Evolutionary conservation across 169 alveolate genomes (phyloP).

Genomic region (Cystoisospora suis): DNA sequence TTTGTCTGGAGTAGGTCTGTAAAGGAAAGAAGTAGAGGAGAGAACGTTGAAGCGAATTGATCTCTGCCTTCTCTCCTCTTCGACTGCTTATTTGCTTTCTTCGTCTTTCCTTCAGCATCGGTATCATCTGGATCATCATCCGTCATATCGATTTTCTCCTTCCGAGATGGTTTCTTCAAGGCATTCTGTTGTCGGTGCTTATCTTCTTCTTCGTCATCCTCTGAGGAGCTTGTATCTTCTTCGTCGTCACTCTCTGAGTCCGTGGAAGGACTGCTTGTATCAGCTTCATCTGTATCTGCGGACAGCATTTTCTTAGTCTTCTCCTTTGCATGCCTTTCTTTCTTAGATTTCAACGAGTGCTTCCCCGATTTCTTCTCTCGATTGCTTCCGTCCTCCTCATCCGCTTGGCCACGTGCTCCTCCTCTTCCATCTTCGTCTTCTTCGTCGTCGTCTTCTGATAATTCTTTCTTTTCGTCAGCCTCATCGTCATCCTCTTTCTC

Average conservation of each 20-base stretch:
- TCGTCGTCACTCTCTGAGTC: background rate
- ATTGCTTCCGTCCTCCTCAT: background rate
- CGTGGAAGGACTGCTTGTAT: background rate
- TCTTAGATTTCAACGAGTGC: background rate
- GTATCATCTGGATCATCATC: conserved; percentile 49
- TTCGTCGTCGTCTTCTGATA: conserved; percentile 30
- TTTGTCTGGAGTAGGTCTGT: background rate
- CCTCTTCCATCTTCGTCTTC: conserved; percentile 26
- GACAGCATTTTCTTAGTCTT: background rate
- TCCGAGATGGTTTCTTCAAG: conserved; percentile 67
- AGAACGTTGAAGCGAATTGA: background rate
- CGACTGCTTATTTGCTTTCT: conserved; percentile 31
- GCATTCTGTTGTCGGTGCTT: conserved; percentile 41
- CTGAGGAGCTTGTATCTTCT: background rate
- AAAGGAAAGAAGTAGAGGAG: conserved; percentile 16
- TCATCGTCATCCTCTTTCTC: conserved; percentile 31
- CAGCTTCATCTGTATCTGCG: background rate
- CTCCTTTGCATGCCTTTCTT: background rate
- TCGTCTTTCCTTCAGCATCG: background rate
- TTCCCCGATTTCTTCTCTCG: conserved; percentile 21
- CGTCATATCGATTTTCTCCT: conserved; percentile 69
- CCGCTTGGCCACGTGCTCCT: background rate
- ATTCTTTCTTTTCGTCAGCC: background rate
- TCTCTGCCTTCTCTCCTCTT: background rate
- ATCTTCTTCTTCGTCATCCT: conserved; percentile 55